A percentile compares a stretch with the other conserved stretches of the same genome.
These are phyloP conservation scores for Colletotrichum truncatum DNA, from an alignment of 2,329 filamentous ascomycete species.

Conservation along the genomic window DNA sequence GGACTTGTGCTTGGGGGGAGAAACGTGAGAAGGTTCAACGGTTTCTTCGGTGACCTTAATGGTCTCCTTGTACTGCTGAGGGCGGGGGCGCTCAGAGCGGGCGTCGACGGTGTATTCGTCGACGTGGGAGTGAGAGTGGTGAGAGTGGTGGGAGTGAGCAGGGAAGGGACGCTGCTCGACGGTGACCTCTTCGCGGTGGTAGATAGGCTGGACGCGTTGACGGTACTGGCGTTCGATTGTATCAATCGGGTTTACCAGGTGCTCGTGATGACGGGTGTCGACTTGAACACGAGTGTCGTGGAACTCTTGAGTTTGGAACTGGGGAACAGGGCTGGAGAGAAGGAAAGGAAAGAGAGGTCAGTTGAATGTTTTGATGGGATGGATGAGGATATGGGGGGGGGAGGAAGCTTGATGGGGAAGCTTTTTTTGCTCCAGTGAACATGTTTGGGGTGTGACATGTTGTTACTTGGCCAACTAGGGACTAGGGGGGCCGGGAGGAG, in stretches of 20 bases:
- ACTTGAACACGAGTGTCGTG: constrained; percentile 74
- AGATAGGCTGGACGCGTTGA: constrained; percentile 64
- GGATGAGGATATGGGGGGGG: background rate
- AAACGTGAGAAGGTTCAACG: constrained; percentile 62
- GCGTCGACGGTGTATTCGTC: constrained; percentile 65
- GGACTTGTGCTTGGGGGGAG: constrained; percentile 53
- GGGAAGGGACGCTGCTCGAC: constrained; percentile 40
- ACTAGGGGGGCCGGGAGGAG: constrained; percentile 26
- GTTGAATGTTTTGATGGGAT: constrained; percentile 36
- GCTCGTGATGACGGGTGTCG: constrained; percentile 60
- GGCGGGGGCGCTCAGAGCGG: constrained; percentile 29
- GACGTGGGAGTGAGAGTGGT: constrained; percentile 40
- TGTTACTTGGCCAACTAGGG: constrained; percentile 33
- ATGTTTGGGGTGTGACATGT: constrained; percentile 29
- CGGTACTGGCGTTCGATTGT: constrained; percentile 74
- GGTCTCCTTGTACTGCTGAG: constrained; percentile 59
- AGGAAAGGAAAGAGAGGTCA: constrained; percentile 33
- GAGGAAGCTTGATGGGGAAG: constrained; percentile 26
- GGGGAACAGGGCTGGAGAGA: constrained; percentile 29
- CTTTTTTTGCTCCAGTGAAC: constrained; percentile 24
- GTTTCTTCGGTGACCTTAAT: constrained; percentile 72
- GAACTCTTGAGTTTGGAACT: constrained; percentile 54
- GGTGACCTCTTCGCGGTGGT: constrained; percentile 48
- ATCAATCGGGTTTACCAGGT: constrained; percentile 64
- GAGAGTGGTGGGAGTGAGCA: constrained; percentile 43